Conservation (phyloP, 768 basidiomycete genomes). For the Boletus subparvulus region DNA sequence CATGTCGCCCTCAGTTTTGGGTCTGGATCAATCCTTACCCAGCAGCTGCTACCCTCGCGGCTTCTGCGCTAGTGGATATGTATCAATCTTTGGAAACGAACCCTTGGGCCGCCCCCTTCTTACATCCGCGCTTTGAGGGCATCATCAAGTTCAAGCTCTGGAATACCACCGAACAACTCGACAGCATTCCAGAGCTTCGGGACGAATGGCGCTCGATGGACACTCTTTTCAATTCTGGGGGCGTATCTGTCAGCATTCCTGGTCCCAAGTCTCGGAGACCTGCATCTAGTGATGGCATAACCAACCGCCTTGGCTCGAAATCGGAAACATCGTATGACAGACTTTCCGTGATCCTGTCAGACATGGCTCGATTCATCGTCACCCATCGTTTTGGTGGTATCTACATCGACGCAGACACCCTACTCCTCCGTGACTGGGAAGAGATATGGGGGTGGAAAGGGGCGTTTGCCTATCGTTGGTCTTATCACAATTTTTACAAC, state of each 20-base stretch:
- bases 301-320: conserved; percentile 55
- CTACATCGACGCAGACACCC: conserved; percentile 92
- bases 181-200: conserved; percentile 80
- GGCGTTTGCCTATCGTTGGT: conserved; percentile 95
- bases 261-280: conserved; percentile 18
- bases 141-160: conserved; percentile 91
- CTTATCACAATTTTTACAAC: conserved; percentile 88
- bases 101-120: conserved; percentile 91
- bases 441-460: conserved; percentile 95
- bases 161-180: conserved; percentile 96
- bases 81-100: conserved; percentile 70
- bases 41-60: conserved; percentile 80
- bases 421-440: conserved; percentile 94
- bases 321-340: conserved; percentile 68
- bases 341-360: conserved; percentile 87
- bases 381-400: conserved; percentile 93
- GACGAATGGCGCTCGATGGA: conserved; percentile 82
- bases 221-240: conserved; percentile 85
- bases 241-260: conserved; percentile 66
- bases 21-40: conserved; percentile 96
- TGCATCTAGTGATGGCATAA: conserved; percentile 4
- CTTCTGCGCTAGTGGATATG: conserved; percentile 78
- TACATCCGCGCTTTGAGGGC: conserved; percentile 85
- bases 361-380: conserved; percentile 95
- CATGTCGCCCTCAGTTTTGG: conserved; percentile 90